phyloP scores from a whole-genome alignment of 148 eudicot species.

The Drosera capensis region DNA sequence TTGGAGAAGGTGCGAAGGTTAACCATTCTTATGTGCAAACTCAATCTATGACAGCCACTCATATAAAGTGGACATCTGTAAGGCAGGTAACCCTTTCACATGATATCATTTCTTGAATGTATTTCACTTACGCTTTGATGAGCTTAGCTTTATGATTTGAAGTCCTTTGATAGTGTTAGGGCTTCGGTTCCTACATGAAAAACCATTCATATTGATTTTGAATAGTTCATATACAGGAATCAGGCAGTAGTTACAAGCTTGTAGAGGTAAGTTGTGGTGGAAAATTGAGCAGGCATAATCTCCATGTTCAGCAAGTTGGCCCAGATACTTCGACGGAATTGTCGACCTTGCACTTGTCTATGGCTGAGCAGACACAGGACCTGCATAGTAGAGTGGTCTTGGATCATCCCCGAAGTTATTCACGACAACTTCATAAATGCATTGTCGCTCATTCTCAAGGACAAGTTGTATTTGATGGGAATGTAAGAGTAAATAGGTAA shows the following conservation, averaged over 20 bases:
- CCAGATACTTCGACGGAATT: constrained; percentile 76
- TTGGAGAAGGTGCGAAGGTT: no score
- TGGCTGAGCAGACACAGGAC: constrained; percentile 68
- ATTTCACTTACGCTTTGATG: no score
- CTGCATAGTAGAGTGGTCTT: constrained; percentile 66
- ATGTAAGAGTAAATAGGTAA: constrained; percentile 79
- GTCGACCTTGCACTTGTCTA: constrained; percentile 70
- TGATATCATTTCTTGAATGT: no score
- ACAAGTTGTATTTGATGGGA: constrained; percentile 92
- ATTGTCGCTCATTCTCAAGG: constrained; percentile 82
- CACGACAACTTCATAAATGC: constrained; percentile 91
- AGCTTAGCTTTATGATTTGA: no score
- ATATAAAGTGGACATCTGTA: no score
- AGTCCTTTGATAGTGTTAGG: no score
- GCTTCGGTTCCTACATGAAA: no score
- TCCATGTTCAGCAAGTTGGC: constrained; percentile 83
- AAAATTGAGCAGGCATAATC: no score
- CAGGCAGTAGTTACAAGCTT: constrained; percentile 71
- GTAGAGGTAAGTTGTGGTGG: constrained; percentile 86
- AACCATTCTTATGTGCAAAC: no score
- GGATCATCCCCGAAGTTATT: constrained; percentile 75
- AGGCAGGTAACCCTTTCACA: no score
- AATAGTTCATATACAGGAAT: constrained; percentile 38
- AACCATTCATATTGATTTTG: not conserved
- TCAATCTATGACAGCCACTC: no score